Percentiles rank a stretch among this genome's conserved stretches.
Conservation (phyloP, 352 stramenopile genomes). For the Phytophthora pini region DNA sequence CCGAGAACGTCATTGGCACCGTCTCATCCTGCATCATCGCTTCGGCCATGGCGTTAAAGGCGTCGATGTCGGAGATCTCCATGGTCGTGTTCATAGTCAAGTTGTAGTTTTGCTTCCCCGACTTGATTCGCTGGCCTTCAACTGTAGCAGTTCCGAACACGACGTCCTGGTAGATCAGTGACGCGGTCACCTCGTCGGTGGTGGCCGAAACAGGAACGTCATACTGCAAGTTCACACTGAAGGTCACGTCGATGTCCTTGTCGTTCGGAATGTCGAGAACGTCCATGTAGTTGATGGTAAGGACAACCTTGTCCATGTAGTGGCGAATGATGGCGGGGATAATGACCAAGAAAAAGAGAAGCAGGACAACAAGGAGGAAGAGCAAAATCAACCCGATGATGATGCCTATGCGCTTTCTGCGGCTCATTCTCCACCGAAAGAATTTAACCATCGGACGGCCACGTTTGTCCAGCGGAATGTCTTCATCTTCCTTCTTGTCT, state of each 20-base stretch:
- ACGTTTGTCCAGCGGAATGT: constrained; percentile 25
- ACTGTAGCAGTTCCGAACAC: constrained; percentile 51
- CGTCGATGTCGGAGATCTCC: constrained; percentile 45
- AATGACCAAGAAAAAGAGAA: constrained; percentile 63
- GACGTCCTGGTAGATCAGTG: constrained; percentile 47
- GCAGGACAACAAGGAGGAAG: constrained; percentile 46
- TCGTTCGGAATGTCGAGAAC: constrained; percentile 52
- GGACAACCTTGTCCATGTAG: constrained; percentile 55
- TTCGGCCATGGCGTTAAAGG: constrained; percentile 52
- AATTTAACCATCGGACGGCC: constrained; percentile 46
- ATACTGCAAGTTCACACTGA: constrained; percentile 60
- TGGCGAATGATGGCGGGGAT: constrained; percentile 59
- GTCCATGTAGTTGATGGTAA: constrained; percentile 77
- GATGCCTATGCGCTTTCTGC: constrained; percentile 44
- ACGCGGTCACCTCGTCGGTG: constrained; percentile 49
- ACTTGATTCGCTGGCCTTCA: constrained; percentile 50
- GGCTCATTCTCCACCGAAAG: constrained; percentile 55
- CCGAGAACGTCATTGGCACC: constrained; percentile 44
- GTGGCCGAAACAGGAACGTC: constrained; percentile 43
- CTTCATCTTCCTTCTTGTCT: constrained; percentile 23
- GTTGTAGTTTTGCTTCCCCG: constrained; percentile 57
- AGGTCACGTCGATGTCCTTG: constrained; percentile 47
- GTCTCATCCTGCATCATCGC: constrained; percentile 44
- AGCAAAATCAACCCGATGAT: constrained; percentile 46
- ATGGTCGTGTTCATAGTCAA: constrained; percentile 47